These are phyloP conservation scores for Fusarium napiforme DNA, from an alignment of 2,329 filamentous ascomycete species.

Conservation along the genomic window DNA sequence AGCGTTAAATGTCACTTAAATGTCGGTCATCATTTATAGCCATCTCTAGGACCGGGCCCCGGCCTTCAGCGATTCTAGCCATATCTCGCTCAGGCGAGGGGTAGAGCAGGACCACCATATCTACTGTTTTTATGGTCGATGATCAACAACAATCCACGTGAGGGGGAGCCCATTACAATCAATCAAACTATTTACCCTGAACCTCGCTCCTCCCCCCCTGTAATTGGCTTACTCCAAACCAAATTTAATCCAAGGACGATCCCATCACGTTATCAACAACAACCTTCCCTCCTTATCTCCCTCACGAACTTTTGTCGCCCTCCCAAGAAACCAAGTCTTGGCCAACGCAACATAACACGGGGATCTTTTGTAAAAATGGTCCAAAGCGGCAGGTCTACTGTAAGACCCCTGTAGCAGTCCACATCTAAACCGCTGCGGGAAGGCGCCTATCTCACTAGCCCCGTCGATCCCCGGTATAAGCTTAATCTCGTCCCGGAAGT, in stretches of 20 bases:
- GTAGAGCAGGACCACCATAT: too few species aligned
- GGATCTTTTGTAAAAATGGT: slow-evolving; percentile 30
- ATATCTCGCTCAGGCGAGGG: too few species aligned
- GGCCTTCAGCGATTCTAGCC: too few species aligned
- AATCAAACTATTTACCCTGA: too few species aligned
- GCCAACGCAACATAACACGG: slow-evolving; percentile 34
- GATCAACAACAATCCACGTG: too few species aligned
- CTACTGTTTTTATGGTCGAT: too few species aligned
- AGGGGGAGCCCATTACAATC: background rate
- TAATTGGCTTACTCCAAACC: background rate
- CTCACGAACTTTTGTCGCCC: slow-evolving; percentile 28
- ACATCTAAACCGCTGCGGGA: slow-evolving; percentile 34
- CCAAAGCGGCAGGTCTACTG: slow-evolving; percentile 30
- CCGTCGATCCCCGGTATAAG: slow-evolving; percentile 28
- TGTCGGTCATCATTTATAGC: too few species aligned
- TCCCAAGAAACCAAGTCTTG: slow-evolving; percentile 23
- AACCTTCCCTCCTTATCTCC: background rate
- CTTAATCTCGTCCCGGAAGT: slow-evolving; percentile 9
- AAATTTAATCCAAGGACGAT: too few species aligned
- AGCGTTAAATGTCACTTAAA: too few species aligned
- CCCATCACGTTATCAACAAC: background rate
- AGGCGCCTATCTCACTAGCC: slow-evolving; percentile 16
- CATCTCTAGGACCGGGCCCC: too few species aligned
- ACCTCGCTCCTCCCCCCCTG: accelerated
- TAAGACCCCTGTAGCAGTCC: background rate